phyloP scores from a whole-genome alignment of 108 stramenopile species.

The Cyclotella cryptica region DNA sequence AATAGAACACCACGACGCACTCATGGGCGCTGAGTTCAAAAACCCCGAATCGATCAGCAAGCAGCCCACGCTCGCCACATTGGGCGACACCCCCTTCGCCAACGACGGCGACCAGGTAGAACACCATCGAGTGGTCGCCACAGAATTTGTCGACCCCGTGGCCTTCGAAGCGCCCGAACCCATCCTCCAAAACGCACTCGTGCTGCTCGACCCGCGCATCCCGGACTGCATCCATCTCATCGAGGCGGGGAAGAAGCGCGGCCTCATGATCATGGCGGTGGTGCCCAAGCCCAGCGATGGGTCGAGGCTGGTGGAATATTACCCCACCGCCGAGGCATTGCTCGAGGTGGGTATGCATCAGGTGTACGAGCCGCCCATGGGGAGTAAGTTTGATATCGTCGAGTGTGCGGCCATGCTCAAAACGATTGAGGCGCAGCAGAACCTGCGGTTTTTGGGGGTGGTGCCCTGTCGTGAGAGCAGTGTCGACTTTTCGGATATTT shows the following conservation, averaged over 20 bases:
- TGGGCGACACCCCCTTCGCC: constrained; percentile 57
- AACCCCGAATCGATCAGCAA: constrained; percentile 40
- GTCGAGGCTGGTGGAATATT: constrained; percentile 38
- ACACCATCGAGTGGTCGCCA: constrained; percentile 62
- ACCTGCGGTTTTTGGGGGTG: constrained; percentile 60
- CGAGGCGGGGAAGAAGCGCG: constrained; percentile 56
- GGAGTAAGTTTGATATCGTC: constrained; percentile 59
- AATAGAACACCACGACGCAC: constrained; percentile 55
- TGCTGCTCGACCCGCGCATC: constrained; percentile 58
- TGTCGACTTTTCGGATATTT: constrained; percentile 61
- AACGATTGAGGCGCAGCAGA: constrained; percentile 67
- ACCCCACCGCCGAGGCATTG: constrained; percentile 61
- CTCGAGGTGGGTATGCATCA: constrained; percentile 64
- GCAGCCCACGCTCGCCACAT: constrained; percentile 55
- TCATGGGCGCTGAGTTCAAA: constrained; percentile 58
- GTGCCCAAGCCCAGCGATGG: constrained; percentile 60
- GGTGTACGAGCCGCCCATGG: constrained; percentile 63
- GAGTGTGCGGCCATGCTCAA: constrained; percentile 65
- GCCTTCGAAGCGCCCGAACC: constrained; percentile 32
- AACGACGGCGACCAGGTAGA: constrained; percentile 48
- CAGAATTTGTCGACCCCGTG: constrained; percentile 61
- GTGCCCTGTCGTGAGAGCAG: constrained; percentile 58
- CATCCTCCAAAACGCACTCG: constrained; percentile 59
- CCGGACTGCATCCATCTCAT: constrained; percentile 59
- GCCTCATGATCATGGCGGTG: constrained; percentile 64